Evolutionary conservation across 345 rosid species (phyloP).

Genomic region (Brassica nigra): DNA sequence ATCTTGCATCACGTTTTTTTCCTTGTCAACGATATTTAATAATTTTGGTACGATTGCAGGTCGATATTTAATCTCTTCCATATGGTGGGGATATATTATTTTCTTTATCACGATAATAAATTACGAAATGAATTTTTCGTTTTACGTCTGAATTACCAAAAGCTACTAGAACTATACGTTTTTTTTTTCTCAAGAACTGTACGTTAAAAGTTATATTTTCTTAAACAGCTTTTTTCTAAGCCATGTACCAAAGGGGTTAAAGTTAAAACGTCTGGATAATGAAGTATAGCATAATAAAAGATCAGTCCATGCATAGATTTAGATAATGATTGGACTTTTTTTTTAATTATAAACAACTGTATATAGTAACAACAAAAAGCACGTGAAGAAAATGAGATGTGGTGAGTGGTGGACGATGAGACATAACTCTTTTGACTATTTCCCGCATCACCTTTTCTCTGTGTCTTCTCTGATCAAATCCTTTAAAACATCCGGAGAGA

Average conservation of each 20-base stretch:
- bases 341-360: background rate
- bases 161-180: background rate
- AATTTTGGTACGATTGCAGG: background rate
- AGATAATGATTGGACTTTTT: background rate
- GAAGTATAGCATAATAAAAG: background rate
- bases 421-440: slow-evolving; percentile 16
- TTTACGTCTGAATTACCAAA: background rate
- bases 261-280: background rate
- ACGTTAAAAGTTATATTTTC: background rate
- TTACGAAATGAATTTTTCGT: background rate
- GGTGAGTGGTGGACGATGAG: slow-evolving; percentile 29
- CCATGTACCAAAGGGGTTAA: background rate
- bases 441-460: background rate
- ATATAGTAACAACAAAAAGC: slow-evolving; percentile 6
- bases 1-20: background rate
- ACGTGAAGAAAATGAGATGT: slow-evolving; percentile 36
- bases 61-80: background rate
- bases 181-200: background rate
- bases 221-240: background rate
- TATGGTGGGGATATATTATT: background rate
- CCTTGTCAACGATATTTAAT: background rate
- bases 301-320: background rate
- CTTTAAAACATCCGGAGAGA: background rate
- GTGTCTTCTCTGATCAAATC: background rate
- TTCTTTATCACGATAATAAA: background rate